A percentile compares a stretch with the other conserved stretches of the same genome.
Conservation (phyloP, 148 eudicot genomes). For the Cornus controversa region DNA sequence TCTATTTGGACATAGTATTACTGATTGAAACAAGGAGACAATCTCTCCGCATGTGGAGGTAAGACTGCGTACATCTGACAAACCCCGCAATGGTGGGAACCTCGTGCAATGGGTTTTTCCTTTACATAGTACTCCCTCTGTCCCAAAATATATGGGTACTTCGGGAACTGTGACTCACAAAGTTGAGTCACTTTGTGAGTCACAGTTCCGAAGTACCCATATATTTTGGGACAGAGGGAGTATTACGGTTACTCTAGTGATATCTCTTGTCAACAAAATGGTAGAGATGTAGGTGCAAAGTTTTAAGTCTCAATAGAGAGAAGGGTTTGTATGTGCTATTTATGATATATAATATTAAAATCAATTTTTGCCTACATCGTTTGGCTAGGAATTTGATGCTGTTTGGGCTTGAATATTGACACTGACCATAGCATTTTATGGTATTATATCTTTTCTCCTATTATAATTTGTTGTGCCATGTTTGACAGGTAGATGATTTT, state of each 20-base stretch:
- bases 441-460: background rate
- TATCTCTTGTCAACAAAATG: background rate
- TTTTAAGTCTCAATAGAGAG: background rate
- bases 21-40: too few species aligned
- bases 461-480: background rate
- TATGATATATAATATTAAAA: background rate
- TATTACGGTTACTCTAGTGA: background rate
- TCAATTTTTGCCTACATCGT: background rate
- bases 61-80: too few species aligned
- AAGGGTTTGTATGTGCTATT: background rate
- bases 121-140: too few species aligned
- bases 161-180: too few species aligned
- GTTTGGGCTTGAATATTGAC: slow-evolving; percentile 2
- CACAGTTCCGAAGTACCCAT: too few species aligned
- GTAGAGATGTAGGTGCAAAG: background rate
- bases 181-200: too few species aligned
- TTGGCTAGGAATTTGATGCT: background rate
- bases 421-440: background rate
- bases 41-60: too few species aligned
- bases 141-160: too few species aligned
- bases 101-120: too few species aligned
- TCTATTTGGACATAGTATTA: background rate
- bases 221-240: too few species aligned
- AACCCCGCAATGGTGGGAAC: too few species aligned
- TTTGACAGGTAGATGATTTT: slow-evolving; percentile 1